Conservation (phyloP, 139 green algal genomes). For the Picochlorum sp. region DNA sequence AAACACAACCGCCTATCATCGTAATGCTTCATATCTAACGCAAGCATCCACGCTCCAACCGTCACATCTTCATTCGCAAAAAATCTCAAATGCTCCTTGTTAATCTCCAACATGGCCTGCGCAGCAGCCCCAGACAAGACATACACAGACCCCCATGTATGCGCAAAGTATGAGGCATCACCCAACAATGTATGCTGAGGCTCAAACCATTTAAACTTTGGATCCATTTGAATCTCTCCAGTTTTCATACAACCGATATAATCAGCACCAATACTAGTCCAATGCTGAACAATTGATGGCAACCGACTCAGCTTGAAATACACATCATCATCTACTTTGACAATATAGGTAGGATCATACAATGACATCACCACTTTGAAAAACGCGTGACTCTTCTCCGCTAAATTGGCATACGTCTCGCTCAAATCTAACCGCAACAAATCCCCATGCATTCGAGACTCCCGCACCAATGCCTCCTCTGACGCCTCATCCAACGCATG, state of each 20-base stretch:
- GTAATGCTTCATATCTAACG: conserved; percentile 49
- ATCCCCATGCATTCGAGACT: conserved; percentile 24
- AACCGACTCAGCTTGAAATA: conserved; percentile 44
- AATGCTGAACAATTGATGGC: conserved; percentile 37
- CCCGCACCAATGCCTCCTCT: conserved; percentile 28
- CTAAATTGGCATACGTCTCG: conserved; percentile 55
- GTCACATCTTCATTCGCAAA: conserved; percentile 64
- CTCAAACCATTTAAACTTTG: conserved; percentile 42
- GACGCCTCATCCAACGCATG: conserved; percentile 17
- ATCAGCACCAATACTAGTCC: conserved; percentile 27
- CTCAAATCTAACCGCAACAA: conserved; percentile 47
- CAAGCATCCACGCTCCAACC: conserved; percentile 57
- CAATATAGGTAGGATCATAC: conserved; percentile 44
- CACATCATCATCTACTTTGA: conserved; percentile 67
- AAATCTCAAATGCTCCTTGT: conserved; percentile 27
- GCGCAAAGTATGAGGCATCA: conserved; percentile 42
- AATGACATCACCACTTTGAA: conserved; percentile 23
- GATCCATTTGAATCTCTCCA: conserved; percentile 32
- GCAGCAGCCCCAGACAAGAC: conserved; percentile 38
- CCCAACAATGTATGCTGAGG: conserved; percentile 48
- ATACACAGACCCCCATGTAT: conserved; percentile 51
- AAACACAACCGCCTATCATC: conserved; percentile 57
- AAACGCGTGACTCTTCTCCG: conserved; percentile 60
- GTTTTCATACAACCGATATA: conserved; percentile 69
- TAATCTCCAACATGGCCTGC: conserved; percentile 15